Percentiles rank a stretch among this genome's conserved stretches.
Conservation (phyloP, 176 grass and related monocot genomes). For the Hyparrhenia diplandra region DNA sequence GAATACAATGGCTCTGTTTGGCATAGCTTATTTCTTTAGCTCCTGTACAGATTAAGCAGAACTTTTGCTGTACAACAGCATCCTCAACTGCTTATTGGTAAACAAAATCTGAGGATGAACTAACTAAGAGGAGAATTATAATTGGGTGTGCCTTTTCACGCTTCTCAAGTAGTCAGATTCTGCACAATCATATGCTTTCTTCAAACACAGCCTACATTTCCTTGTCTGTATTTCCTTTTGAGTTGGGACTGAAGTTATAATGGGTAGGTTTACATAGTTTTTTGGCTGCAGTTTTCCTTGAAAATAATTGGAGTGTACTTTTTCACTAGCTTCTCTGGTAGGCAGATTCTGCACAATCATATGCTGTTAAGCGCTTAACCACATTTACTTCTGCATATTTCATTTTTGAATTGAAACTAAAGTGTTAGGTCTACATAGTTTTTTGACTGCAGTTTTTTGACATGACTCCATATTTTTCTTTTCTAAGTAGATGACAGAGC, state of each 20-base stretch:
- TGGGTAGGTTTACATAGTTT: not conserved
- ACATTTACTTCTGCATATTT: not conserved
- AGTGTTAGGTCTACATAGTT: not conserved
- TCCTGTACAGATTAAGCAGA: not conserved
- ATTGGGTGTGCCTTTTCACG: too few relatives aligned
- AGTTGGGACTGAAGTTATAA: not conserved
- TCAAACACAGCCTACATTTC: not conserved
- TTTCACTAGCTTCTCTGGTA: too few relatives aligned
- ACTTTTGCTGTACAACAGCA: not conserved
- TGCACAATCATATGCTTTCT: too few relatives aligned
- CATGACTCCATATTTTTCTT: not conserved
- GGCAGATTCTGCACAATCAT: too few relatives aligned
- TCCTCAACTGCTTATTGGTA: not conserved
- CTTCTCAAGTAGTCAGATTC: too few relatives aligned
- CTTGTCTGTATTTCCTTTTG: not conserved
- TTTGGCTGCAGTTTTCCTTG: too few relatives aligned
- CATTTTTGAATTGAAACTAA: not conserved
- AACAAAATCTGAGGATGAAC: not conserved
- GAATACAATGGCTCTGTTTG: not conserved
- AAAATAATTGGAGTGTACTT: too few relatives aligned
- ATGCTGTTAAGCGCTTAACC: not conserved
- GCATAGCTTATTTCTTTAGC: not conserved
- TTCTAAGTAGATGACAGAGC: constrained; percentile 34
- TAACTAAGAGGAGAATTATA: not conserved
- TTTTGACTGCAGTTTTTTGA: not conserved